These are phyloP conservation scores for Xylaria sp. DNA, from an alignment of 2,329 filamentous ascomycete species.

Conservation along the genomic window DNA sequence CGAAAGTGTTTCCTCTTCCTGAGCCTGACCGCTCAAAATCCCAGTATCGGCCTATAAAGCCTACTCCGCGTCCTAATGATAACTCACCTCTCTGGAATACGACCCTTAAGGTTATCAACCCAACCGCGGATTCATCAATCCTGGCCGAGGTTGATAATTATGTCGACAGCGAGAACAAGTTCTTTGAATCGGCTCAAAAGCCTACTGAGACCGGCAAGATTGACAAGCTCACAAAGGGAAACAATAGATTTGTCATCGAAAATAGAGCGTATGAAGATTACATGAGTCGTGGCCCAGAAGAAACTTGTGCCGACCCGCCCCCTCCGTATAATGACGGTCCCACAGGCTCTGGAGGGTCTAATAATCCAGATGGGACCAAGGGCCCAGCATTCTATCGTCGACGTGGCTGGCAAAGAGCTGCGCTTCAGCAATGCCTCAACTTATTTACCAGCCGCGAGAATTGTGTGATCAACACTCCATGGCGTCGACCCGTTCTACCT, in stretches of 20 bases:
- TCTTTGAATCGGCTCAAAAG: slow-evolving; percentile 9
- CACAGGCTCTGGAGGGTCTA: not conserved
- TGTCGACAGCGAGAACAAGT: slow-evolving; percentile 31
- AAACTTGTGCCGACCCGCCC: slow-evolving; percentile 13
- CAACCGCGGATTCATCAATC: not conserved
- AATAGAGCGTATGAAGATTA: slow-evolving; percentile 51
- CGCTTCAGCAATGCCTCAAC: slow-evolving; percentile 56
- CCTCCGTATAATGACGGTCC: not conserved
- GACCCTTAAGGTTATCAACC: slow-evolving; percentile 5
- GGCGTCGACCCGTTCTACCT: slow-evolving; percentile 53
- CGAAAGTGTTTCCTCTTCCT: slow-evolving; percentile 36
- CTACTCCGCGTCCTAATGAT: slow-evolving; percentile 13
- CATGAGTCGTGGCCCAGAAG: slow-evolving; percentile 36
- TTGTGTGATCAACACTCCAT: slow-evolving; percentile 49
- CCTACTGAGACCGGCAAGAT: not conserved
- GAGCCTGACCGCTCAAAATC: slow-evolving; percentile 34
- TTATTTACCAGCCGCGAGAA: slow-evolving; percentile 53
- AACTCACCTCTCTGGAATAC: slow-evolving; percentile 21
- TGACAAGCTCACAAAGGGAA: not conserved
- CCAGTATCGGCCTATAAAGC: slow-evolving; percentile 36
- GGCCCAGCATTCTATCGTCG: slow-evolving; percentile 41
- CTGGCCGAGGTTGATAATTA: slow-evolving; percentile 31
- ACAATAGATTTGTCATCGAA: slow-evolving; percentile 45
- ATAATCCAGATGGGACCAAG: slow-evolving; percentile 19
- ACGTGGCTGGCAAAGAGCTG: slow-evolving; percentile 58